Evolutionary conservation across 1,284 basidiomycete species (phyloP), one percentile per base, ranked within the genome.

Genomic region (Mycosarcoma mackinlayi): DNA sequence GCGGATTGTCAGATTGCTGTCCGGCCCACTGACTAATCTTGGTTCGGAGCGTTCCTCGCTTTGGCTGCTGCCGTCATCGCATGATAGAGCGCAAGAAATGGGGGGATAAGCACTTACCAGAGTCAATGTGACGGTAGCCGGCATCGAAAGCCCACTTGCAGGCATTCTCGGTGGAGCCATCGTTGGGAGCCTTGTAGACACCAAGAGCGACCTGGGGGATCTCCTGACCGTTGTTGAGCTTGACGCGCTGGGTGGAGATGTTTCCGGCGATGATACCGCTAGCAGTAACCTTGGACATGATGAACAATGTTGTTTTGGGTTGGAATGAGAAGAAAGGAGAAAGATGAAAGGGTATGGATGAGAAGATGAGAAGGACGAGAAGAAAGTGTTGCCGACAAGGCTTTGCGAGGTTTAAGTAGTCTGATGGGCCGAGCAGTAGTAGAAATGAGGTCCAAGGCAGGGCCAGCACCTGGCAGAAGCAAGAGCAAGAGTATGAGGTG

Each of bases 181-280:
- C 78, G 74, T 81, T 81, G 60, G 77, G 78, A 18, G 79, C 79
- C 74, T 80, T 81, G 77, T 81, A 80, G 40, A 81, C 79, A 63
- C 78, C 78, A 28, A 80, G 76, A 27, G 78, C 78, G 54, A 80
- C 75, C 72, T 80, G 77, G 34, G 78, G 76, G 47, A 78, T 79
- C 59, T 76, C 75, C 16, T 61, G 51, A 46, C 78, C 78, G 51
- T 71, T 69, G 76, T 76, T 79, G 46, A 80, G 73, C 70, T 79
- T 78, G 62, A 80, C 64, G 46, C 69, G 75, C 66, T 78, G 76
- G 62, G 76, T 78, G 45, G 75, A 76, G 46, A 80, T 66, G 66
- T 76, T 74, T 25, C 75, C 75, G 48, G 59, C 34, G 25, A 40
- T 55, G 48, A 76, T 51, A 45, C 65, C 65, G 53, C 50, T 39